Evolutionary conservation across 805 yeast genomes (phyloP).

Genomic region (Pichia thaimueangensis): DNA sequence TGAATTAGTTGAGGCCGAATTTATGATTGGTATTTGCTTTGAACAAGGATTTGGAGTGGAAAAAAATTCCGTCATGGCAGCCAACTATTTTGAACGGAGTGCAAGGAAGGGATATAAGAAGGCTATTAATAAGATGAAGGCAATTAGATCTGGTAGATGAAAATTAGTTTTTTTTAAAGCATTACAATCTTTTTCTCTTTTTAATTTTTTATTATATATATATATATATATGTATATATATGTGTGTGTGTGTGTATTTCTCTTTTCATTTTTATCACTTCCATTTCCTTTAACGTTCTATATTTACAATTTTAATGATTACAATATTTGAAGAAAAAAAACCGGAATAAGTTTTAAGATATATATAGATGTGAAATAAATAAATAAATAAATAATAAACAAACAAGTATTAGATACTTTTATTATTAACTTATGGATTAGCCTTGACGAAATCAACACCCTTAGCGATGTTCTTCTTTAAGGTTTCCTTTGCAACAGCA

Average conservation of each 20-base stretch:
- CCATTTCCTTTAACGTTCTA: no score
- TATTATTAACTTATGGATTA: slow-evolving; percentile 43
- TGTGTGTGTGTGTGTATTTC: no score
- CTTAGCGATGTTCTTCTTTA: slow-evolving; percentile 86
- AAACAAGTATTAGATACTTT: neutral
- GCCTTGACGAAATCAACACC: slow-evolving; percentile 82
- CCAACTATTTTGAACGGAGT: slow-evolving; percentile 49
- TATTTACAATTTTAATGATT: no score
- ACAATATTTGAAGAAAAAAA: neutral
- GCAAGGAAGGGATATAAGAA: slow-evolving; percentile 56
- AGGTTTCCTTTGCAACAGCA: slow-evolving; percentile 78
- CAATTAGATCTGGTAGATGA: slow-evolving; percentile 5
- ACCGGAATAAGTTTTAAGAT: neutral
- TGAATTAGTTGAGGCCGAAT: slow-evolving; percentile 52
- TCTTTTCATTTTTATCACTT: no score
- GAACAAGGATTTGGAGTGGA: slow-evolving; percentile 60
- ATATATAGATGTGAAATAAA: neutral
- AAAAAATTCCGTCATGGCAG: slow-evolving; percentile 37
- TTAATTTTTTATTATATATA: no score
- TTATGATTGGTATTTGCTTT: slow-evolving; percentile 60
- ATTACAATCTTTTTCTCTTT: no score
- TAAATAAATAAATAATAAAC: neutral
- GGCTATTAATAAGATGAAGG: slow-evolving; percentile 38
- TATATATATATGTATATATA: no score
- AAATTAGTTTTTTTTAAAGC: no score